Evolutionary conservation across 1,284 basidiomycete genomes (phyloP).

Genomic region (Trametes polyzona): DNA sequence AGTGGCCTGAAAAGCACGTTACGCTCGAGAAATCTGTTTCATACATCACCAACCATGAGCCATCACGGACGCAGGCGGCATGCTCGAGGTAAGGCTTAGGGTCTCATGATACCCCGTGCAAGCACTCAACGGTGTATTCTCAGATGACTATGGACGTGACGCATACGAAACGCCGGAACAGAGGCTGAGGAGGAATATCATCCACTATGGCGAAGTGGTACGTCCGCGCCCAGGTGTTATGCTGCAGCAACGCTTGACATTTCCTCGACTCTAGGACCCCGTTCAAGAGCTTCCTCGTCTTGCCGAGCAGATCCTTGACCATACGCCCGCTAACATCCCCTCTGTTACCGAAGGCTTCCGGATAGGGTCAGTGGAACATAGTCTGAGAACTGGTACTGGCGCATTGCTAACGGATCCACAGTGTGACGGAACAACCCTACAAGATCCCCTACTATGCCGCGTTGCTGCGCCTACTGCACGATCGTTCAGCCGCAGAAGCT

Average conservation of each 20-base stretch:
- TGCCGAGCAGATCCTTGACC: constrained; percentile 65
- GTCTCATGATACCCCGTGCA: too few species aligned
- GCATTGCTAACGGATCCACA: constrained; percentile 26
- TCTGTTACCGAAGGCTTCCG: constrained; percentile 77
- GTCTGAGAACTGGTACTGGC: neutral
- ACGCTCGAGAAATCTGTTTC: neutral
- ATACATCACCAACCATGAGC: constrained; percentile 42
- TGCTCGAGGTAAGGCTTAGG: constrained; percentile 51
- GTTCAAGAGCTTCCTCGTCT: constrained; percentile 70
- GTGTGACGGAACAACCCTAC: constrained; percentile 88
- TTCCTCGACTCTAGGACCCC: constrained; percentile 55
- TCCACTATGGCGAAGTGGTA: constrained; percentile 85
- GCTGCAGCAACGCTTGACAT: constrained; percentile 5
- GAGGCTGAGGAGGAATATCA: constrained; percentile 68
- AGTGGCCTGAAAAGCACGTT: neutral
- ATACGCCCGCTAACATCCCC: constrained; percentile 59
- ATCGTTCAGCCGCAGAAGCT: constrained; percentile 38
- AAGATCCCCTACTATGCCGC: constrained; percentile 90
- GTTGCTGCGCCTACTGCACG: constrained; percentile 74
- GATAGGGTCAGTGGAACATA: constrained; percentile 57
- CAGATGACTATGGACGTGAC: constrained; percentile 63
- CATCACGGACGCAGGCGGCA: constrained; percentile 47
- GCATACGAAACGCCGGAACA: constrained; percentile 72
- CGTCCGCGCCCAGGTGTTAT: constrained; percentile 36
- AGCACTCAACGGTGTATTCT: neutral